Evolutionary conservation across 202 grass and related monocot genomes (phyloP).

Genomic region (Setaria italica): DNA sequence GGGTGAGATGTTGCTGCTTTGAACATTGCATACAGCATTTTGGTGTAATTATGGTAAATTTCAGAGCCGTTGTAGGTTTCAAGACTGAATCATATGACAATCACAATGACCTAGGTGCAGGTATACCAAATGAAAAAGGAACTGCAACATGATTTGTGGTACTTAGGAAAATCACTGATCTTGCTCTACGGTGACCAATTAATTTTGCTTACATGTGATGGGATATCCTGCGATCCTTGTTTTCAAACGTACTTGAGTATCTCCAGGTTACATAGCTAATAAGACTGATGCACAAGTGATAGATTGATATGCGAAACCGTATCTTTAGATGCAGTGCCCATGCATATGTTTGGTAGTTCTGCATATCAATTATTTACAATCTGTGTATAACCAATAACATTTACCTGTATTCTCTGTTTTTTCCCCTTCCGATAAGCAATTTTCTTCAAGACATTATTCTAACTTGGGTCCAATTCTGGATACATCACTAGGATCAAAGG

Average conservation of each 20-base stretch:
- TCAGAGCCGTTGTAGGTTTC: neutral
- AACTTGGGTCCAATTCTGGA: constrained; percentile 32
- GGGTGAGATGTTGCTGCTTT: neutral
- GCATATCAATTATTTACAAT: neutral
- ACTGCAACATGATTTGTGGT: neutral
- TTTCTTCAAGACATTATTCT: constrained; percentile 30
- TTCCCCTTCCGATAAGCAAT: constrained; percentile 9
- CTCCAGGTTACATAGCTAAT: constrained; percentile 1
- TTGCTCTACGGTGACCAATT: neutral
- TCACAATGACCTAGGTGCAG: neutral
- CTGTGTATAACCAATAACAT: neutral
- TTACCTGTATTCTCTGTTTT: neutral
- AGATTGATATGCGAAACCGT: neutral
- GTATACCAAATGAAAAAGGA: neutral
- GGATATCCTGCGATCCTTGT: constrained; percentile 1
- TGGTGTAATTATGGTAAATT: neutral
- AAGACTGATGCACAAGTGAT: neutral
- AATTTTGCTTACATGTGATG: neutral
- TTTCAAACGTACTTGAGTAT: neutral
- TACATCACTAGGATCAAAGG: constrained; percentile 53
- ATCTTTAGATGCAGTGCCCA: neutral
- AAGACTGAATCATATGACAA: constrained; percentile 13
- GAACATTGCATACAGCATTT: neutral
- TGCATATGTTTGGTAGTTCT: neutral
- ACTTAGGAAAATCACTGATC: neutral